These are phyloP conservation scores for Fusarium sp. DNA, from an alignment of 2,329 filamentous ascomycete genomes.

Conservation along the genomic window DNA sequence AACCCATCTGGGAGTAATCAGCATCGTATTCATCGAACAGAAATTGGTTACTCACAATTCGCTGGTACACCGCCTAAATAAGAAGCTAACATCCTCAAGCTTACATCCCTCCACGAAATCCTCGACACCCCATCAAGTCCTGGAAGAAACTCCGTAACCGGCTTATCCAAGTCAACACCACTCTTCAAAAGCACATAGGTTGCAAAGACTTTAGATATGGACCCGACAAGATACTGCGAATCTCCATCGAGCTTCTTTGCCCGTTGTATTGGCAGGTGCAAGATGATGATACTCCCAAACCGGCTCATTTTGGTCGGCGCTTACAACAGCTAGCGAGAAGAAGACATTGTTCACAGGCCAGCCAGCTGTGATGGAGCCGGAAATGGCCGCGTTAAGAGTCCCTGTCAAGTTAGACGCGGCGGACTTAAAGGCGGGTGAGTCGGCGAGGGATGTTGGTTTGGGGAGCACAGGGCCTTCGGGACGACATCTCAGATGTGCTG, in stretches of 20 bases:
- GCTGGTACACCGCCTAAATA: conserved; percentile 54
- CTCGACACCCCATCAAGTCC: conserved; percentile 45
- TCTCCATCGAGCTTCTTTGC: conserved; percentile 50
- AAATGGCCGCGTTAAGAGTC: conserved; percentile 49
- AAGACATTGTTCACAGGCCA: conserved; percentile 54
- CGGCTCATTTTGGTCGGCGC: conserved; percentile 46
- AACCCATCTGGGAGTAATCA: conserved; percentile 46
- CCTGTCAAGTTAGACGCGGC: conserved; percentile 49
- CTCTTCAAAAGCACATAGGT: conserved; percentile 54
- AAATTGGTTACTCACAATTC: conserved; percentile 49
- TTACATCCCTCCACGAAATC: conserved; percentile 55
- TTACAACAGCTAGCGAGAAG: conserved; percentile 55
- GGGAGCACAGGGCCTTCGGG: conserved; percentile 51
- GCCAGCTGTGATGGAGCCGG: conserved; percentile 50
- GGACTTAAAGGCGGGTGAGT: conserved; percentile 46
- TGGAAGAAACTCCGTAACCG: conserved; percentile 54
- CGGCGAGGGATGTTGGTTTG: conserved; percentile 43
- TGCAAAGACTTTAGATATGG: conserved; percentile 56
- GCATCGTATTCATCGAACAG: background rate
- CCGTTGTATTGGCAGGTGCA: conserved; percentile 50
- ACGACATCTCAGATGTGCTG: conserved; percentile 45
- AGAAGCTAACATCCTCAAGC: conserved; percentile 53
- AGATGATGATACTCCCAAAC: conserved; percentile 60
- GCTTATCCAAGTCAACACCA: conserved; percentile 50
- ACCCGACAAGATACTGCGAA: conserved; percentile 59